These are phyloP conservation scores for Colletotrichum sp. DNA, from an alignment of 2,329 filamentous ascomycete genomes.

Conservation along the genomic window DNA sequence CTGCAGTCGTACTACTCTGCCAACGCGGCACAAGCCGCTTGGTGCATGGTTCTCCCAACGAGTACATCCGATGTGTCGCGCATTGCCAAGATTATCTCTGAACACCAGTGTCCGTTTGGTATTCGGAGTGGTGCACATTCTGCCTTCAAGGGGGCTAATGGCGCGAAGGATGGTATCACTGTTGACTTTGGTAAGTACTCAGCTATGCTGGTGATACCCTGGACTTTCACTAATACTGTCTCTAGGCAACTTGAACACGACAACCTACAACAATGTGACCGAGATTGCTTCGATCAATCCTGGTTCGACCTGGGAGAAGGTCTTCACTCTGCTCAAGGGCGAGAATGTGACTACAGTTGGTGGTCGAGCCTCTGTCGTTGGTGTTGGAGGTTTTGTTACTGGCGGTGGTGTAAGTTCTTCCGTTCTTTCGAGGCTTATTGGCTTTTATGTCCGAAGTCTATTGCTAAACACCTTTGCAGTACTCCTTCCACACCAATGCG, in stretches of 20 bases:
- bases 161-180: conserved; percentile 27
- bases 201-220: fast-evolving
- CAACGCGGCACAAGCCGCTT: conserved; percentile 31
- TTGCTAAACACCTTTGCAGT: not conserved
- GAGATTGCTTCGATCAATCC: conserved; percentile 34
- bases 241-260: conserved; percentile 31
- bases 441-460: fast-evolving
- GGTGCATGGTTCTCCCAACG: conserved; percentile 25
- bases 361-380: conserved; percentile 27
- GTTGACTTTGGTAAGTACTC: conserved; percentile 26
- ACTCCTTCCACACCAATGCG: conserved; percentile 31
- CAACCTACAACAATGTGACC: conserved; percentile 29
- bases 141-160: conserved; percentile 26
- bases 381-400: conserved; percentile 26
- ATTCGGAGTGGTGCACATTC: conserved; percentile 31
- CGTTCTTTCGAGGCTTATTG: too few relatives aligned
- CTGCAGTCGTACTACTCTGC: conserved; percentile 32
- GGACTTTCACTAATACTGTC: not conserved
- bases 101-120: conserved; percentile 29
- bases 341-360: conserved; percentile 24
- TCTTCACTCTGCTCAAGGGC: conserved; percentile 25
- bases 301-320: conserved; percentile 29
- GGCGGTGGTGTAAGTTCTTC: conserved; percentile 21
- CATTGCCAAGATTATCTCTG: conserved; percentile 24
- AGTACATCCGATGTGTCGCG: conserved; percentile 15